These are phyloP conservation scores for Fusarium ramigenum DNA, from an alignment of 2,329 filamentous ascomycete genomes.

Conservation along the genomic window DNA sequence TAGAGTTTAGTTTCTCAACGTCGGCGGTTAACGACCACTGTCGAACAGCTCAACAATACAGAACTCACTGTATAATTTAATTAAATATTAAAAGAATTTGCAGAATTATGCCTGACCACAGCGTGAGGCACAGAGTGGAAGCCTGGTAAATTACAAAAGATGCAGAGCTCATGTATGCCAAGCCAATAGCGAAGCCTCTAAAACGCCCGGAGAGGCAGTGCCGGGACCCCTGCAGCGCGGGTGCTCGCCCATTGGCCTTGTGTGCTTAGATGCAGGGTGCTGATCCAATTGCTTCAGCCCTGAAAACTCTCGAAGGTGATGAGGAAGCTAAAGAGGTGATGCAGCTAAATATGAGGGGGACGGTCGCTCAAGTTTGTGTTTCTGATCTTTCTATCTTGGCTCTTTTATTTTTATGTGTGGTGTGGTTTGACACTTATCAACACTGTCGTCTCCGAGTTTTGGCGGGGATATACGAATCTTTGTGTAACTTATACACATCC, in stretches of 20 bases:
- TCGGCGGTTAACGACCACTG: neutral
- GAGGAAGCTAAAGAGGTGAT: neutral
- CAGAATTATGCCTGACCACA: neutral
- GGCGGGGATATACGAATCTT: neutral
- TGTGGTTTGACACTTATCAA: neutral
- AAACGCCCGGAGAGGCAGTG: constrained; percentile 21
- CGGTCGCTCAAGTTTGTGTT: neutral
- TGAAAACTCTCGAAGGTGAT: neutral
- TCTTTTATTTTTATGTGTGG: neutral
- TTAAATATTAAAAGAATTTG: too few relatives aligned
- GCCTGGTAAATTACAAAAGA: neutral
- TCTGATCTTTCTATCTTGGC: neutral
- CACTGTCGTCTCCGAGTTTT: neutral
- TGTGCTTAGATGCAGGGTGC: neutral
- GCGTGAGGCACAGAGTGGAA: fast-evolving
- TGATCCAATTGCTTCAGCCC: neutral
- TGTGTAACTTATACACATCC: neutral
- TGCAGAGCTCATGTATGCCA: neutral
- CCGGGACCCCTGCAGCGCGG: neutral
- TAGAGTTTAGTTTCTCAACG: neutral
- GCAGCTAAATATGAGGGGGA: constrained; percentile 7
- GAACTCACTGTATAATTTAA: neutral
- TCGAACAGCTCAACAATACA: neutral
- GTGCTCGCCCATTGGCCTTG: neutral
- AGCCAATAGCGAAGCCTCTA: neutral